A percentile compares a stretch with the other conserved stretches of the same genome.
Conservation (phyloP, 139 green algal genomes). For the Haematococcus sp. region DNA sequence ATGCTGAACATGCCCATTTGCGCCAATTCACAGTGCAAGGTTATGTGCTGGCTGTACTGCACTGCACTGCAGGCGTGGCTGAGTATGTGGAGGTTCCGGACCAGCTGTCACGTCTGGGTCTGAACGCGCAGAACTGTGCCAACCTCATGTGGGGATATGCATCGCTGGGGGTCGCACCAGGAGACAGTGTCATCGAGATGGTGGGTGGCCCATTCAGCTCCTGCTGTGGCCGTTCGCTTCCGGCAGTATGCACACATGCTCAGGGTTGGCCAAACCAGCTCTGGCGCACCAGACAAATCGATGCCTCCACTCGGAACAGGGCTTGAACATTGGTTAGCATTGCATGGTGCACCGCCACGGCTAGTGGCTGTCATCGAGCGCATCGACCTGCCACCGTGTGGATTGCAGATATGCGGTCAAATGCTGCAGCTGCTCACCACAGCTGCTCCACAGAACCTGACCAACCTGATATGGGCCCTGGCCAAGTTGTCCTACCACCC, state of each 20-base stretch:
- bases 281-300: too few relatives aligned
- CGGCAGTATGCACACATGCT: too few relatives aligned
- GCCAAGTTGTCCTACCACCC: constrained; percentile 39
- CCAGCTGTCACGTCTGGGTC: not conserved
- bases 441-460: constrained; percentile 48
- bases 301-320: not conserved
- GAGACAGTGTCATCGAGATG: not conserved
- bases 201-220: not conserved
- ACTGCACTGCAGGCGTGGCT: not conserved
- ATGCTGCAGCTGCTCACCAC: not conserved
- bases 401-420: not conserved
- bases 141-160: constrained; percentile 26
- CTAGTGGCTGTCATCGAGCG: too few relatives aligned
- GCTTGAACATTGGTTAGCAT: not conserved
- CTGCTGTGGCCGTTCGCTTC: too few relatives aligned
- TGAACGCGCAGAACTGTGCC: constrained; percentile 30
- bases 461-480: constrained; percentile 60
- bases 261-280: too few relatives aligned
- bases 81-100: not conserved
- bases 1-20: too few relatives aligned
- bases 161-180: constrained; percentile 4
- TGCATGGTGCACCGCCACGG: too few relatives aligned
- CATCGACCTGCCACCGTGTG: too few relatives aligned
- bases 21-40: too few relatives aligned
- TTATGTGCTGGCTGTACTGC: too few relatives aligned